Percentiles rank a stretch among this genome's conserved stretches.
Conservation (phyloP, 495 filamentous ascomycete species). For the Friedmanniomyces simplex region DNA sequence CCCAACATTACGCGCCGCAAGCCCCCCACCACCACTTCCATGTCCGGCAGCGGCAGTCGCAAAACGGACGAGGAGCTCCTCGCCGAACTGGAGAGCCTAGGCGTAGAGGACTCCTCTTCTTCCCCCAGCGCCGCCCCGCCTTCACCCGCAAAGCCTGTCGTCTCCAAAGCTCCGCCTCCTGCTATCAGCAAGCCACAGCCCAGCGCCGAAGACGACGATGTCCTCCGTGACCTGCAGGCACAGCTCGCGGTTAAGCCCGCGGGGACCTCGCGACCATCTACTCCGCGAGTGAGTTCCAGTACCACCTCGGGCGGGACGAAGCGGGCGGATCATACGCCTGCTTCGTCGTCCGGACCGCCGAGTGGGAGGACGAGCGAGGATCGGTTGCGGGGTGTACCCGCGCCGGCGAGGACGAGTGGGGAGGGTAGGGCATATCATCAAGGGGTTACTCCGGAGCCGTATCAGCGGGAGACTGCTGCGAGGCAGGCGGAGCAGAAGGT, state of each 20-base stretch:
- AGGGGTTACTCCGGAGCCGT: conserved; percentile 33
- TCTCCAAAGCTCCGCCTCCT: neutral
- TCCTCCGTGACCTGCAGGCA: conserved; percentile 77
- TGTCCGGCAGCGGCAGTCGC: conserved; percentile 39
- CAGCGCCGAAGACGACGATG: conserved; percentile 49
- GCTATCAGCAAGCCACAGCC: conserved; percentile 5
- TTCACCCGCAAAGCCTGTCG: conserved; percentile 6
- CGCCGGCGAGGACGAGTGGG: conserved; percentile 51
- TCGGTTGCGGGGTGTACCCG: conserved; percentile 28
- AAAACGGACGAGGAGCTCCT: conserved; percentile 69
- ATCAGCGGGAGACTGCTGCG: conserved; percentile 11
- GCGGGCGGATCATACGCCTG: conserved; percentile 47
- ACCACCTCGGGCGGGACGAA: conserved; percentile 45
- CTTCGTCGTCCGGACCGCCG: conserved; percentile 34
- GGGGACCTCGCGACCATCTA: conserved; percentile 59
- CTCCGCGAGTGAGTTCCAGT: conserved; percentile 60
- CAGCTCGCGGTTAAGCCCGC: conserved; percentile 56
- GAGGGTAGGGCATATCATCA: conserved; percentile 64
- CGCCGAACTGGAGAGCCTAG: conserved; percentile 69
- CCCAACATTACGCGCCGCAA: neutral
- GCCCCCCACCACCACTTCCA: conserved; percentile 22
- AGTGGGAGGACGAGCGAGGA: conserved; percentile 46
- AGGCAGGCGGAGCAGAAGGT: conserved; percentile 40
- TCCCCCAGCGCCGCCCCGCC: conserved; percentile 38
- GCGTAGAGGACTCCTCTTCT: conserved; percentile 36